Evolutionary conservation across 164 flowering plant species (phyloP).

Genomic region (Umbellularia californica): DNA sequence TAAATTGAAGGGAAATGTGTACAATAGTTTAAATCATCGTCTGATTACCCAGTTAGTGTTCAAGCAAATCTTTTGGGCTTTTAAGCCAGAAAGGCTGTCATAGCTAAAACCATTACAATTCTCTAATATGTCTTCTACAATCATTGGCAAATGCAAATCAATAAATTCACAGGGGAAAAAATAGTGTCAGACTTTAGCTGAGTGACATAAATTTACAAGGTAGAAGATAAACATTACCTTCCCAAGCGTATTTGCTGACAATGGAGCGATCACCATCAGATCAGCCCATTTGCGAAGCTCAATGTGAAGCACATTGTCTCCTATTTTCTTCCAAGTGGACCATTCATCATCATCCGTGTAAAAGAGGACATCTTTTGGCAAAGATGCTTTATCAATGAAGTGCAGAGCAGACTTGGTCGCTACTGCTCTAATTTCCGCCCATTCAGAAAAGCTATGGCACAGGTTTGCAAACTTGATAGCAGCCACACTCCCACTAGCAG

Average conservation of each 20-base stretch:
- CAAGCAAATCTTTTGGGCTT: no score
- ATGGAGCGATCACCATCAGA: constrained; percentile 69
- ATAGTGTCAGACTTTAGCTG: neutral
- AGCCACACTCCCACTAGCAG: constrained; percentile 77
- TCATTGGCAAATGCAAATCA: no score
- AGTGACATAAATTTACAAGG: neutral
- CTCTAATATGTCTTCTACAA: no score
- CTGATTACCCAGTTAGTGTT: no score
- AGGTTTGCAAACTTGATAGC: constrained; percentile 31
- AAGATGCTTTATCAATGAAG: constrained; percentile 24
- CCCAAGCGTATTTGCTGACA: constrained; percentile 71
- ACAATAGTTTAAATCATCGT: no score
- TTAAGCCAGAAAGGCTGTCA: no score
- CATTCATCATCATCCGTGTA: constrained; percentile 48
- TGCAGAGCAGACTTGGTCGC: constrained; percentile 26
- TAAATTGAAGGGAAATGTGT: no score
- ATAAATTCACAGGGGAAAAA: no score
- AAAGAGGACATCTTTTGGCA: constrained; percentile 21
- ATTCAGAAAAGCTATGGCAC: constrained; percentile 30
- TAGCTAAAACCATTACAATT: no score
- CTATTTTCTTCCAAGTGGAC: constrained; percentile 36
- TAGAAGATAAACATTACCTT: constrained; percentile 40
- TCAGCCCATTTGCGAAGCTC: constrained; percentile 76
- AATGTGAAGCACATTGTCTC: constrained; percentile 53
- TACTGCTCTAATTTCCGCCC: constrained; percentile 32